phyloP scores from a whole-genome alignment of 192 early-diverging fungal species.

The Irineochytrium annulatum region DNA sequence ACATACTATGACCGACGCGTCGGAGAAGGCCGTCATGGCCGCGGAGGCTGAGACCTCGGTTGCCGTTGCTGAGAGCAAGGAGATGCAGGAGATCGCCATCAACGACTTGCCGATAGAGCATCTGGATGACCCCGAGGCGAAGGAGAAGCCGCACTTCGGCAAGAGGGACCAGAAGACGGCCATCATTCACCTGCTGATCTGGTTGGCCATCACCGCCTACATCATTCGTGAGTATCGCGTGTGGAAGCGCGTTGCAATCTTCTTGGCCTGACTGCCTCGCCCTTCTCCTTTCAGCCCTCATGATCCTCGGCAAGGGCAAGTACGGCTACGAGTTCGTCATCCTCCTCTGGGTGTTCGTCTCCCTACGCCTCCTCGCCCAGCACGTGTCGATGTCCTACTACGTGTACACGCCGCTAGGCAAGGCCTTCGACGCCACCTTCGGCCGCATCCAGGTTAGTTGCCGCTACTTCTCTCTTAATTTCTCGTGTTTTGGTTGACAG shows the following conservation, averaged over 20 bases:
- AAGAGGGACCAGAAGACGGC: slow-evolving; percentile 30
- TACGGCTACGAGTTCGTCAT: slow-evolving; percentile 34
- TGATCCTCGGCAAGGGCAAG: slow-evolving; percentile 47
- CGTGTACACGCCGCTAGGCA: slow-evolving; percentile 30
- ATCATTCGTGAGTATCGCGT: slow-evolving; percentile 34
- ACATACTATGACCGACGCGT: not conserved
- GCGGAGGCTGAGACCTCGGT: not conserved
- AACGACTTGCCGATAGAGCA: too few species aligned
- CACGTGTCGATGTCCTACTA: slow-evolving; percentile 43
- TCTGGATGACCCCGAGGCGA: not conserved
- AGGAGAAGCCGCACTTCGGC: slow-evolving; percentile 37
- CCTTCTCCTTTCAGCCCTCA: slow-evolving; percentile 33
- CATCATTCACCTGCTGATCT: slow-evolving; percentile 40
- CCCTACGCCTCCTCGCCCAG: slow-evolving; percentile 42
- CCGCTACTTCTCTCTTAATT: too few species aligned
- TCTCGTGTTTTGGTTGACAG: too few species aligned
- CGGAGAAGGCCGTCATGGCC: not conserved
- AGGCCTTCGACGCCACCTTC: slow-evolving; percentile 29
- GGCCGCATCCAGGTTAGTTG: slow-evolving; percentile 14
- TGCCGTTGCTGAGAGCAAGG: not conserved
- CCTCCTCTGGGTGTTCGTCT: slow-evolving; percentile 36
- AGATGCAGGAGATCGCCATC: not conserved
- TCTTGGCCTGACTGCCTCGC: not conserved
- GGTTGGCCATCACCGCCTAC: slow-evolving; percentile 56
- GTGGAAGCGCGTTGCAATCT: not conserved